These are phyloP conservation scores for Nakazawaea laoshanensis DNA, from an alignment of 805 yeast genomes.

Conservation along the genomic window DNA sequence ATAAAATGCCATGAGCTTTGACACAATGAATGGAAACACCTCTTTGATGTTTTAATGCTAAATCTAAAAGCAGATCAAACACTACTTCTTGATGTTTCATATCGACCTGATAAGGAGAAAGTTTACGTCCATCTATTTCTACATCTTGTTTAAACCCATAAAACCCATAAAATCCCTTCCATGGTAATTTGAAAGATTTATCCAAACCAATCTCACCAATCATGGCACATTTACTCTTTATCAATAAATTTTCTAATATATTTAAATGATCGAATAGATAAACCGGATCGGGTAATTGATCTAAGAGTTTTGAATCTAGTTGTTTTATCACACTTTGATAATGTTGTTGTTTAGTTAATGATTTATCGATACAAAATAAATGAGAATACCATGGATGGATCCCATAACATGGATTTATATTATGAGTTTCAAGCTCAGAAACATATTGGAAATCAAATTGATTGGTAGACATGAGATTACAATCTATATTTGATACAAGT, in stretches of 20 bases:
- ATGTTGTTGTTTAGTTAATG: conserved; percentile 37
- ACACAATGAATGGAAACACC: conserved; percentile 83
- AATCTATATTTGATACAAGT: conserved; percentile 1
- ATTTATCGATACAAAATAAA: conserved; percentile 32
- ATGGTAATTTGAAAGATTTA: conserved; percentile 61
- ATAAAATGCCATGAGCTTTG: conserved; percentile 59
- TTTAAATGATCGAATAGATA: conserved; percentile 26
- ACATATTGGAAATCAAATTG: conserved; percentile 26
- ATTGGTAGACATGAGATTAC: conserved; percentile 41
- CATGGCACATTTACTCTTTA: conserved; percentile 20
- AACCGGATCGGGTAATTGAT: conserved; percentile 55
- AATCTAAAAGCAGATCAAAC: conserved; percentile 36
- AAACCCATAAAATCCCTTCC: conserved; percentile 41
- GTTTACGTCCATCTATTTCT: conserved; percentile 11
- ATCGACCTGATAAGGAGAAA: conserved; percentile 43
- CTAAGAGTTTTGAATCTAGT: conserved; percentile 26
- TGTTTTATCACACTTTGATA: conserved; percentile 44
- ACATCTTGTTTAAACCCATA: conserved; percentile 7
- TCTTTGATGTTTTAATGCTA: conserved; percentile 40
- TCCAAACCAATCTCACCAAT: conserved; percentile 94
- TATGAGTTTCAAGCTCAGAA: conserved; percentile 12
- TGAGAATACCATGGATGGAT: conserved; percentile 93
- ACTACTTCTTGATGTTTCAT: conserved; percentile 60
- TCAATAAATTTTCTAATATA: conserved; percentile 24
- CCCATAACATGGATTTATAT: conserved; percentile 48